Evolutionary conservation across 2,329 filamentous ascomycete genomes (phyloP).

Genomic region (Graphilbum sp.): DNA sequence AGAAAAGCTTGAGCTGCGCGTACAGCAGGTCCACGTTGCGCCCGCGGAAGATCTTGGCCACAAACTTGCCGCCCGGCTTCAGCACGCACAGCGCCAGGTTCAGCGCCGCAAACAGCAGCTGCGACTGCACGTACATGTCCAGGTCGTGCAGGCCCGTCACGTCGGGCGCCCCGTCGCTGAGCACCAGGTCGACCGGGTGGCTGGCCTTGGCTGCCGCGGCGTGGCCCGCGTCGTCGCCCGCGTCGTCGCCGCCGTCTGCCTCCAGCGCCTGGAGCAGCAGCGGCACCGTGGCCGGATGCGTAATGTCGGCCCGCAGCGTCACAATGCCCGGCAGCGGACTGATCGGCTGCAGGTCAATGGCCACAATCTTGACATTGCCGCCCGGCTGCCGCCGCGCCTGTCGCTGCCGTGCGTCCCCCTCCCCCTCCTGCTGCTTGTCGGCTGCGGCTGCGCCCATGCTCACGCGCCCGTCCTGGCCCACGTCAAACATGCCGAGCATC

Average conservation of each 20-base stretch:
- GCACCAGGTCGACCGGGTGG: slow-evolving; percentile 77
- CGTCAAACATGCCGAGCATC: slow-evolving; percentile 32
- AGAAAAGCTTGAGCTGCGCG: slow-evolving; percentile 84
- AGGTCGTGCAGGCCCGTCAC: slow-evolving; percentile 94
- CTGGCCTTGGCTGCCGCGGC: slow-evolving; percentile 24
- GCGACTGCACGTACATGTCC: slow-evolving; percentile 95
- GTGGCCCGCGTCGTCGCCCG: slow-evolving; percentile 2
- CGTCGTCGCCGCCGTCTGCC: slow-evolving; percentile 40
- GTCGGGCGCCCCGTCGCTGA: slow-evolving; percentile 90
- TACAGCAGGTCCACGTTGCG: slow-evolving; percentile 93
- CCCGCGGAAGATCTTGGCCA: slow-evolving; percentile 93
- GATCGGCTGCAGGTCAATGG: slow-evolving; percentile 93
- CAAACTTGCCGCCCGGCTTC: slow-evolving; percentile 75
- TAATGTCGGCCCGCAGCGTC: slow-evolving; percentile 88
- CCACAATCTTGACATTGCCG: slow-evolving; percentile 77
- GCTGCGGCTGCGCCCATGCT: background rate
- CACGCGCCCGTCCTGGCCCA: background rate
- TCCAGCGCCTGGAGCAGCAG: slow-evolving; percentile 75
- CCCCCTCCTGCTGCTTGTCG: background rate
- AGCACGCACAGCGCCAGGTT: slow-evolving; percentile 89
- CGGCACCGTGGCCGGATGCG: slow-evolving; percentile 87
- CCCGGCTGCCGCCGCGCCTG: slow-evolving; percentile 16
- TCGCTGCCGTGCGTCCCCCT: slow-evolving; percentile 9
- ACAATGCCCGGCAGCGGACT: slow-evolving; percentile 83
- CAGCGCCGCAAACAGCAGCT: slow-evolving; percentile 83